These are phyloP conservation scores for Bryum argenteum DNA, from an alignment of 225 moss, liverwort and hornwort genomes.

Conservation along the genomic window DNA sequence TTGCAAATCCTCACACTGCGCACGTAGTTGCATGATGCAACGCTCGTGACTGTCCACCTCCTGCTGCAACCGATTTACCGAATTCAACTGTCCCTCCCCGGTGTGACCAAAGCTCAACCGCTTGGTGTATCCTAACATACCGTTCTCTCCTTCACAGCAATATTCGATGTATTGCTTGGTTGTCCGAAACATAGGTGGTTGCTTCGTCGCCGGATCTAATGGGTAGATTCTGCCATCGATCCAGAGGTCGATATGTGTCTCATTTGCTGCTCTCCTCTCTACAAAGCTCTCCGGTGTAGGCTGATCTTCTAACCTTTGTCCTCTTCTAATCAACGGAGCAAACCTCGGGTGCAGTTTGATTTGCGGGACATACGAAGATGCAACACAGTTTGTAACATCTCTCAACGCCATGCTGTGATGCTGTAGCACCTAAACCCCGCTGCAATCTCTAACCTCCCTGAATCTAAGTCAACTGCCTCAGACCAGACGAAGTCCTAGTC, in stretches of 20 bases:
- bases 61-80: background rate
- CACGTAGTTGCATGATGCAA: background rate
- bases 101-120: background rate
- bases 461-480: too few species aligned
- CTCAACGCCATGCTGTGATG: background rate
- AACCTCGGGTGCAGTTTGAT: background rate
- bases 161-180: background rate
- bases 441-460: too few species aligned
- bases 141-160: background rate
- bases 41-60: background rate
- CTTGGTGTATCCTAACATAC: background rate
- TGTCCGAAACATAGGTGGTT: background rate
- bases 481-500: too few species aligned
- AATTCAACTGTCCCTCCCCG: background rate
- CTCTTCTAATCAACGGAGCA: background rate
- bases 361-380: too few species aligned
- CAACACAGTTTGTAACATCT: background rate
- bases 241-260: background rate
- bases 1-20: background rate
- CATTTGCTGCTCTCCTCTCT: fast-evolving
- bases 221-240: background rate
- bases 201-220: background rate
- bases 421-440: background rate
- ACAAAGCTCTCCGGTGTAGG: fast-evolving
- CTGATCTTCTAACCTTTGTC: background rate